Evolutionary conservation across 1,284 basidiomycete genomes (phyloP), one percentile per base, ranked within the genome.

Genomic region (Trametes hirsuta): DNA sequence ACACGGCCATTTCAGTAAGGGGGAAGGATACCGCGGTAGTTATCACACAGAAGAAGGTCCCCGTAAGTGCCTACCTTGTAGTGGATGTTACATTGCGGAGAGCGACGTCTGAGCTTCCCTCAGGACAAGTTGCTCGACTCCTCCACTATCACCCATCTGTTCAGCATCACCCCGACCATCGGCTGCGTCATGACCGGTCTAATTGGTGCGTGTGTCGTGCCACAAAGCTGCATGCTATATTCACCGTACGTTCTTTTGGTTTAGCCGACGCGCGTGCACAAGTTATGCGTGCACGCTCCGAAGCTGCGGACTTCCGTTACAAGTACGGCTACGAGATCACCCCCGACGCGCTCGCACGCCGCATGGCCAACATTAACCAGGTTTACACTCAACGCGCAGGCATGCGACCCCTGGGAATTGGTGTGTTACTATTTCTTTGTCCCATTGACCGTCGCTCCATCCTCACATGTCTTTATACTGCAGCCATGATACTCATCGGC

Each of bases 291-390:
- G 96, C 97, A 51, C 88, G 94, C 59, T 79, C 84, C 58, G 97
- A 99, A 76, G 97, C 97, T 11, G 94, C 94, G 41, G 88, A 95
- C 37, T 98, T 96, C 83, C 85, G 95, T 68, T 95, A 98, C 83
- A 98, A 98, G 78, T 96, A 91, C 71, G 97, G 97, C 48, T 98
- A 98, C 73, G 95, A 98, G 77, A 98, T 99, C 69, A 96, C 95
- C 2, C 95, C 97, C 0, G 96, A 97, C 74, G 89, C 94, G 35
- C 84, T 99, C 45, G 94, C 97, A 37, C 90, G 96, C 71, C 85
- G 97, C 51, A 81, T 99, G 74, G 97, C 97, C 40, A 98, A 98
- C 76, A 95, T 99, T 77, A 99, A 99, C 77, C 97, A 99, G 78
- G 97, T 99, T 1, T 97, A 98, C 78, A 99, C 97, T 0, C 97